Evolutionary conservation across 805 yeast species (phyloP).

Genomic region (Saccharomycopsis sp.): DNA sequence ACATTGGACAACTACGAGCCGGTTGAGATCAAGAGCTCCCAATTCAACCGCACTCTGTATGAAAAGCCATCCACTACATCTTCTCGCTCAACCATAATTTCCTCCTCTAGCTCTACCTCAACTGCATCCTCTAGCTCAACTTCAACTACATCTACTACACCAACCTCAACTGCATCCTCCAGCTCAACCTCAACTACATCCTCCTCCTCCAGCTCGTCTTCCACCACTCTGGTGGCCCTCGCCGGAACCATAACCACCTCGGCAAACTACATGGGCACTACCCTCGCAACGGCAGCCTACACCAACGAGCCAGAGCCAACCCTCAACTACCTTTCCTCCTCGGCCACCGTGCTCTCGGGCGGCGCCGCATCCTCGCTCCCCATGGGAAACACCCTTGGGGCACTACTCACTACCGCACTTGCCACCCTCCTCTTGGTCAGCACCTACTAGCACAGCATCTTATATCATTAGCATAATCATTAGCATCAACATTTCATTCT

Average conservation of each 20-base stretch:
- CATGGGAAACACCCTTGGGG: too few relatives aligned
- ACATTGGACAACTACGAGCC: slow-evolving; percentile 9
- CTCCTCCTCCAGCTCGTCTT: slow-evolving; percentile 32
- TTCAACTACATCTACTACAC: slow-evolving; percentile 1
- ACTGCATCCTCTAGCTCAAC: slow-evolving; percentile 3
- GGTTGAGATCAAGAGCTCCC: slow-evolving; percentile 3
- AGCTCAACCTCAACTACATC: background rate
- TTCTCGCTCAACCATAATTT: slow-evolving; percentile 1
- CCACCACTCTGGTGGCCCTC: slow-evolving; percentile 31
- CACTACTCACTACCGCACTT: too few relatives aligned
- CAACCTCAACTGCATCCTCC: slow-evolving; percentile 4
- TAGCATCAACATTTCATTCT: too few relatives aligned
- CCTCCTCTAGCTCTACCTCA: slow-evolving; percentile 1
- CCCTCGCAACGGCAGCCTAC: too few relatives aligned
- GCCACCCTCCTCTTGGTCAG: too few relatives aligned
- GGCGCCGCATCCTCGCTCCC: too few relatives aligned
- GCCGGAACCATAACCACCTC: slow-evolving; percentile 34
- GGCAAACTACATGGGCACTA: slow-evolving; percentile 21
- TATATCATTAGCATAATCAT: too few relatives aligned
- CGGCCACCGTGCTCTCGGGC: background rate
- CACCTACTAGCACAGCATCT: too few relatives aligned
- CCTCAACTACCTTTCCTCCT: background rate
- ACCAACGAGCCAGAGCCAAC: background rate
- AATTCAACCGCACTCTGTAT: slow-evolving; percentile 3
- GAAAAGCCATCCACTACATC: background rate